Conservation (phyloP, 2,329 filamentous ascomycete species). For the Colletotrichum brevisporum region DNA sequence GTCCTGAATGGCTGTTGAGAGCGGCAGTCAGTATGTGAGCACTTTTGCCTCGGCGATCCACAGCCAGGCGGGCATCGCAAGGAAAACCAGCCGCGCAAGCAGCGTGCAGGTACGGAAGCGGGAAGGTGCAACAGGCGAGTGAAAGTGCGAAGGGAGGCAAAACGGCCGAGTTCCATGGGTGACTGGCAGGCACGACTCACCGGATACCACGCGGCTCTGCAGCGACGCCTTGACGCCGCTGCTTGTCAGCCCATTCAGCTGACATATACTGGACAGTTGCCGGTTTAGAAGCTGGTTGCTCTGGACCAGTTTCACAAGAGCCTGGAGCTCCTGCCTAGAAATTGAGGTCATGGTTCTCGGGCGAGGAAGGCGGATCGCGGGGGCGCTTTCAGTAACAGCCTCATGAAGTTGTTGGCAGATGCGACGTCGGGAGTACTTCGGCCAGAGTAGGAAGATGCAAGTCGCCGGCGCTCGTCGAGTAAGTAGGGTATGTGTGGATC, state of each 20-base stretch:
- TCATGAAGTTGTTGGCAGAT: slow-evolving; percentile 40
- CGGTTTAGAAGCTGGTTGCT: slow-evolving; percentile 64
- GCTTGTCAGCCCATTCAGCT: slow-evolving; percentile 79
- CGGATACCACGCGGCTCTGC: slow-evolving; percentile 81
- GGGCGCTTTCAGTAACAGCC: slow-evolving; percentile 34
- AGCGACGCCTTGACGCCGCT: slow-evolving; percentile 89
- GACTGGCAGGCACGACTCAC: slow-evolving; percentile 67
- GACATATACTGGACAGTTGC: slow-evolving; percentile 83
- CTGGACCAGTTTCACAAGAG: slow-evolving; percentile 61
- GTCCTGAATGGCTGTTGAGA: slow-evolving; percentile 58
- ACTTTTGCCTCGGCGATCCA: neutral
- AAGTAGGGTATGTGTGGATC: neutral
- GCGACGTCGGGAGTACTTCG: slow-evolving; percentile 35
- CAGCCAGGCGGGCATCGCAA: too few relatives aligned
- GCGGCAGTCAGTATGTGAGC: slow-evolving; percentile 22
- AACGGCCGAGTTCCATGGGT: neutral
- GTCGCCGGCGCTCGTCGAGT: neutral
- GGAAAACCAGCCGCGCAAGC: too few relatives aligned
- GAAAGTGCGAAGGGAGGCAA: too few relatives aligned
- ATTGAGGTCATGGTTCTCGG: slow-evolving; percentile 46
- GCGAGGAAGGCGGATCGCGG: slow-evolving; percentile 30
- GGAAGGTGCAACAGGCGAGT: neutral
- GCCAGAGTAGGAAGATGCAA: neutral
- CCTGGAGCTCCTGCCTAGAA: slow-evolving; percentile 58
- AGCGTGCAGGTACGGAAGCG: neutral